Conservation (phyloP, 441 rosid genomes). For the Cnidoscolus chayamansa region DNA sequence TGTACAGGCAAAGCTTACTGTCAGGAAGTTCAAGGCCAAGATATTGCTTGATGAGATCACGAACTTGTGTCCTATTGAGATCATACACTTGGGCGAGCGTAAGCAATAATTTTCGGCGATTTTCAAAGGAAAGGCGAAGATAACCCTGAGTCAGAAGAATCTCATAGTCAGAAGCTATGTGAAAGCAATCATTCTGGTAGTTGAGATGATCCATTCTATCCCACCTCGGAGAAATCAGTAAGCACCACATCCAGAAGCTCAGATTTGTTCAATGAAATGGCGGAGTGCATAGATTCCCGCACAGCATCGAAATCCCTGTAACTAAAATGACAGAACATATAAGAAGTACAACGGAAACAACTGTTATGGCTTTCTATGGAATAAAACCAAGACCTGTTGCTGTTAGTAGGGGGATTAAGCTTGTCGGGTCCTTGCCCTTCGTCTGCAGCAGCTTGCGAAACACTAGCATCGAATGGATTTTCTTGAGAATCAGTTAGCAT, state of each 20-base stretch:
- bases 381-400: conserved; percentile 25
- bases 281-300: conserved; percentile 72
- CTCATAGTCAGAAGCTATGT: background rate
- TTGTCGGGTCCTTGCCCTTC: conserved; percentile 21
- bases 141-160: conserved; percentile 53
- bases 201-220: background rate
- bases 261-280: conserved; percentile 70
- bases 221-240: conserved; percentile 67
- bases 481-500: conserved; percentile 33
- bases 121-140: conserved; percentile 52
- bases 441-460: conserved; percentile 16
- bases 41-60: conserved; percentile 75
- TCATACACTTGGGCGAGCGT: conserved; percentile 79
- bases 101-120: conserved; percentile 55
- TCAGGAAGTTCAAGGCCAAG: conserved; percentile 62
- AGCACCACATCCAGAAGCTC: conserved; percentile 69
- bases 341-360: background rate
- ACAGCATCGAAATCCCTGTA: conserved; percentile 63
- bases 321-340: background rate
- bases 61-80: conserved; percentile 62
- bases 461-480: conserved; percentile 25
- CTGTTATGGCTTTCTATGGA: no score
- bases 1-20: conserved; percentile 33
- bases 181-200: background rate
- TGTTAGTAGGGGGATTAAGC: conserved; percentile 23